Evolutionary conservation across 2,329 filamentous ascomycete species (phyloP).

Genomic region (Pseudogymnoascus sp.): DNA sequence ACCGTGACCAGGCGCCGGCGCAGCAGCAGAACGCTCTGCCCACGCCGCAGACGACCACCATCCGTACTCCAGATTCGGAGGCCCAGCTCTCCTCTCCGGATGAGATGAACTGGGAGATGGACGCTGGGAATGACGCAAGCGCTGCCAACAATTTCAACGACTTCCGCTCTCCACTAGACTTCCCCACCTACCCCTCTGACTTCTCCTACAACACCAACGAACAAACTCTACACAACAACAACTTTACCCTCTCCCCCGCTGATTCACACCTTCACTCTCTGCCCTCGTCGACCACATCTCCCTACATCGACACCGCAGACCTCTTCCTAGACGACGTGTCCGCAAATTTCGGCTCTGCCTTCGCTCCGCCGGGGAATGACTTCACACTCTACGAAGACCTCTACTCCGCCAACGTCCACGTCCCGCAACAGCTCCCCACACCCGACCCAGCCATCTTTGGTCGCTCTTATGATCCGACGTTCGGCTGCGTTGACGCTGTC

Average conservation of each 20-base stretch:
- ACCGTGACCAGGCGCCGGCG: slow-evolving; percentile 36
- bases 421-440: slow-evolving; percentile 41
- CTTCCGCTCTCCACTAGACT: slow-evolving; percentile 32
- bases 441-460: slow-evolving; percentile 33
- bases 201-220: background rate
- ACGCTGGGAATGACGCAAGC: slow-evolving; percentile 1
- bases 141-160: slow-evolving; percentile 21
- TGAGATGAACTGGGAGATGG: slow-evolving; percentile 20
- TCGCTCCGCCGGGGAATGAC: slow-evolving; percentile 33
- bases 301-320: slow-evolving; percentile 30
- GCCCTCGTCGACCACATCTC: slow-evolving; percentile 22
- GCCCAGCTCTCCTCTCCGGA: slow-evolving; percentile 22
- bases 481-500: background rate
- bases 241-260: background rate
- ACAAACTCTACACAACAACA: slow-evolving; percentile 10
- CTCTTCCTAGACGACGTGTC: slow-evolving; percentile 44
- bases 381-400: slow-evolving; percentile 56
- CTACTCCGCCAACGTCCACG: slow-evolving; percentile 44
- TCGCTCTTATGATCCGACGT: slow-evolving; percentile 19
- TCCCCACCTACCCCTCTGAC: slow-evolving; percentile 29
- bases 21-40: slow-evolving; percentile 42
- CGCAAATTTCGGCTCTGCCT: slow-evolving; percentile 42
- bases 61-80: slow-evolving; percentile 51
- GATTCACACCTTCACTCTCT: slow-evolving; percentile 4
- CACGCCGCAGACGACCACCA: slow-evolving; percentile 48